A percentile compares a stretch with the other conserved stretches of the same genome.
Conservation (phyloP, 1,284 basidiomycete genomes). For the Pseudozyma sp. region DNA sequence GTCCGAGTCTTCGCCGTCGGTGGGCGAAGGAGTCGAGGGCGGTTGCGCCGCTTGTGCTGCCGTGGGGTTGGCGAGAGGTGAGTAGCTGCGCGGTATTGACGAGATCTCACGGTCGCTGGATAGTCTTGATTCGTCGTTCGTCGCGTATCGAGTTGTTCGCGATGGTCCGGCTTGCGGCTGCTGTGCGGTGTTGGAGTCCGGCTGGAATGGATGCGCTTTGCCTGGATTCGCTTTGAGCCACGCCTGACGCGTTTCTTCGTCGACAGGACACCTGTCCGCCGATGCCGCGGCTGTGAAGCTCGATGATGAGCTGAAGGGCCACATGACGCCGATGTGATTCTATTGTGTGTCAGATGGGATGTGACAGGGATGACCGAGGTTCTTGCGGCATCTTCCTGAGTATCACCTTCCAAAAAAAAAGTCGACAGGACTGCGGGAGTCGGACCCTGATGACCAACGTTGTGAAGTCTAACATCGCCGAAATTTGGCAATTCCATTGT, state of each 20-base stretch:
- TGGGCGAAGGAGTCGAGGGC: slow-evolving; percentile 9
- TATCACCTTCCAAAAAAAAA: not conserved
- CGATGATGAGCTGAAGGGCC: slow-evolving; percentile 41
- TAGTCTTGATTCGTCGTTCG: slow-evolving; percentile 60
- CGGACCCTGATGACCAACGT: not conserved
- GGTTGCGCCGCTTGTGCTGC: slow-evolving; percentile 22
- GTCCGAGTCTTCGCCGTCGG: slow-evolving; percentile 40
- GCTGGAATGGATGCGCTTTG: slow-evolving; percentile 32
- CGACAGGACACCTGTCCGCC: slow-evolving; percentile 77
- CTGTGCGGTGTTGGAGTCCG: not conserved
- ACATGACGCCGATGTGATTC: slow-evolving; percentile 13
- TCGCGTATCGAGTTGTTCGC: slow-evolving; percentile 8
- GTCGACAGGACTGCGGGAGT: not conserved
- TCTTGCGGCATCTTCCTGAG: not conserved
- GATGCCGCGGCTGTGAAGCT: slow-evolving; percentile 9
- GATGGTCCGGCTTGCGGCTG: slow-evolving; percentile 19
- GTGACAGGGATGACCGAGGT: not conserved
- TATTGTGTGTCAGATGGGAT: not conserved
- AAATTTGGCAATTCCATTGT: too few species aligned
- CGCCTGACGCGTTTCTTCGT: slow-evolving; percentile 71
- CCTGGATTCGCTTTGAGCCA: slow-evolving; percentile 68
- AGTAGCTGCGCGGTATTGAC: slow-evolving; percentile 79
- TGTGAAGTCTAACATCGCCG: not conserved
- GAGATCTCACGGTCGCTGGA: slow-evolving; percentile 81
- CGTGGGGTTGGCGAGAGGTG: slow-evolving; percentile 20